A percentile compares a stretch with the other conserved stretches of the same genome.
Evolutionary conservation across 2,329 filamentous ascomycete species (phyloP).

Genomic region (Hymenoscyphus repandus): DNA sequence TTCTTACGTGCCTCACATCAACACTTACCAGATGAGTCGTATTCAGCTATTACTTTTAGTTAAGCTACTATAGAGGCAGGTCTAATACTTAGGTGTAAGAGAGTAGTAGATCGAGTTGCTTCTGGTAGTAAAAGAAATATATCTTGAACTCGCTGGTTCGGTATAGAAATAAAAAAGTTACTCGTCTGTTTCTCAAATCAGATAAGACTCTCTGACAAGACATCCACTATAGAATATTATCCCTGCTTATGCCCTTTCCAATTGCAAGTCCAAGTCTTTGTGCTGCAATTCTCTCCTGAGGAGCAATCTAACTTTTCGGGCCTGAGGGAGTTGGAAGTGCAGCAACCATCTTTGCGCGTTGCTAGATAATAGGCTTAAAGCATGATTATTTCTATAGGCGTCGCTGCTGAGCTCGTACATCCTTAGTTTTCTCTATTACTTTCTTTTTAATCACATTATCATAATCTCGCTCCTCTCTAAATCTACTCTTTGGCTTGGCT

Average conservation of each 20-base stretch:
- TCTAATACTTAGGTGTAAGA: slow-evolving; percentile 8
- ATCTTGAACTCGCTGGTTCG: slow-evolving; percentile 16
- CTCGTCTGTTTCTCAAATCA: slow-evolving; percentile 9
- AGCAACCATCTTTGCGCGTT: slow-evolving; percentile 16
- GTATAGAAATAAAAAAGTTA: slow-evolving; percentile 15
- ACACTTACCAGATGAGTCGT: slow-evolving; percentile 18
- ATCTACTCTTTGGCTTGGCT: slow-evolving; percentile 11
- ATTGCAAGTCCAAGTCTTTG: slow-evolving; percentile 13
- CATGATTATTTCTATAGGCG: slow-evolving; percentile 19
- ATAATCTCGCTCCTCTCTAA: slow-evolving; percentile 16
- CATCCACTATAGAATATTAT: slow-evolving; percentile 17
- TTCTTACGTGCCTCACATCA: no score
- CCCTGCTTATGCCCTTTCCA: slow-evolving; percentile 7
- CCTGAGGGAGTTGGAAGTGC: slow-evolving; percentile 10
- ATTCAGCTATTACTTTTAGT: slow-evolving; percentile 5
- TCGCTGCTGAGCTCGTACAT: slow-evolving; percentile 2
- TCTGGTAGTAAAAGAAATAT: slow-evolving; percentile 8
- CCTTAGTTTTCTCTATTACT: slow-evolving; percentile 13
- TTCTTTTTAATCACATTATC: slow-evolving; percentile 9
- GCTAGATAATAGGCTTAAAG: slow-evolving; percentile 18
- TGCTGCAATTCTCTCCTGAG: slow-evolving; percentile 14
- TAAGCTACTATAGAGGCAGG: slow-evolving; percentile 12
- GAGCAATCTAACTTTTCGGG: slow-evolving; percentile 11
- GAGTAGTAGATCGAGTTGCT: slow-evolving; percentile 9
- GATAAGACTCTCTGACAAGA: slow-evolving; percentile 17